Base-by-base conservation (phyloP, 2,329 filamentous ascomycete species). In the Diaporthe ilicicola region DNA sequence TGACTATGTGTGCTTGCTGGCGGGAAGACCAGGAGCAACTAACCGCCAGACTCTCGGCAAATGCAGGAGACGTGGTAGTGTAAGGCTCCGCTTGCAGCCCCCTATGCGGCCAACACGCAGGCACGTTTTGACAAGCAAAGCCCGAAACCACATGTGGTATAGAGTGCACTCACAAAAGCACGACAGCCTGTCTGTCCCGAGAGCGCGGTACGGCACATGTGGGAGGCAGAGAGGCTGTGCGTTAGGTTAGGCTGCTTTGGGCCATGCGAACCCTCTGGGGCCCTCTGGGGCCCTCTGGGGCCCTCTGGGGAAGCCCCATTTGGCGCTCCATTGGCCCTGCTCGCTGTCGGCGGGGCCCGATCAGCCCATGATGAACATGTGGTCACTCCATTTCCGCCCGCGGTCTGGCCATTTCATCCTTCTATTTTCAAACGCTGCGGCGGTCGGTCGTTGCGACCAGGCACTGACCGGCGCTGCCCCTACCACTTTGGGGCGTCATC, bases 321-420 rank as follows among this genome's bases (percentile, higher is more conserved):
- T n/a, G n/a, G 54, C 22, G 13, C 22, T 39, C 54, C n/a, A 56
- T 56, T 56, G 34, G 54, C 22, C 27, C 39, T 62, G 42, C 24
- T 19, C 24, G 42, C 10, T 34, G 54, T 53, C 71, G 71, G 71
- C 71, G 68, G 32, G 55, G 27, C 55, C 71, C 71, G 71, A 72
- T 72, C 71, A 72, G 71, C 71, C 71, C 71, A 72, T 65, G 59
- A 70, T 62, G 67, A 56, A 62, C 67, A 32, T 44, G 66, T 67
- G 67, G 67, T 72, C 68, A 29, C 54, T 64, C 54, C 62, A 72
- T 70, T 72, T 24, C 42, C 46, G 55, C 39, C 68, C 19, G 48
- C 15, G 10, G 69, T 72, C 68, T 72, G 71, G 62, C 71, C 71
- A 72, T 66, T 51, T 22, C 48, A 56, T 56, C 53, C 71, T 55